Conservation (phyloP, 768 basidiomycete genomes). For the Rhizopogon roseolus region DNA sequence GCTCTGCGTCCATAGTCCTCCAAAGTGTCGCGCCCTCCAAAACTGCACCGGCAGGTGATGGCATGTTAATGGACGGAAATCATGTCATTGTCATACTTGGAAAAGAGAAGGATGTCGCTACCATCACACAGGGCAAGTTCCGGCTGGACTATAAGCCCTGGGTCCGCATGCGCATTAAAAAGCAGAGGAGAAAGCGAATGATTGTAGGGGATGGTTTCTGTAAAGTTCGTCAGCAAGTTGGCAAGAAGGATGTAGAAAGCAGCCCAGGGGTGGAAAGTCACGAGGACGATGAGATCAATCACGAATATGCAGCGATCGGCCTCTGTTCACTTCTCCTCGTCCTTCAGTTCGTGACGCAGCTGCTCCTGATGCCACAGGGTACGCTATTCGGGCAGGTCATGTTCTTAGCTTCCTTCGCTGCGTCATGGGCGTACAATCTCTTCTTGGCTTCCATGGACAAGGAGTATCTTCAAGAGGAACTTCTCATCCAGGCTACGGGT, state of each 20-base stretch:
- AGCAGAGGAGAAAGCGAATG: neutral
- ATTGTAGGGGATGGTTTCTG: neutral
- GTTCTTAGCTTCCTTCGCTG: conserved; percentile 16
- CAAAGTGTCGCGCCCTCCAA: conserved; percentile 3
- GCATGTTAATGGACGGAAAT: conserved; percentile 3
- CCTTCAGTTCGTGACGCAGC: conserved; percentile 17
- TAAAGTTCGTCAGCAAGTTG: neutral
- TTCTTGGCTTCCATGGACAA: conserved; percentile 25
- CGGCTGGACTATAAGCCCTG: conserved; percentile 11
- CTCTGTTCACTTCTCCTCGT: conserved; percentile 12
- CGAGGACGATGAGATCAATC: conserved; percentile 3
- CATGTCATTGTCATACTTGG: conserved; percentile 13
- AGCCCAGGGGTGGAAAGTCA: neutral
- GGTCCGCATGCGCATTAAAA: conserved; percentile 8
- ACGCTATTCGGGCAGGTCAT: conserved; percentile 18
- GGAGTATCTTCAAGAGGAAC: neutral
- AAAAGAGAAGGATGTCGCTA: conserved; percentile 9
- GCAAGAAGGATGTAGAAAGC: neutral
- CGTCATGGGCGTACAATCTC: conserved; percentile 18
- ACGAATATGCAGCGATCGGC: conserved; percentile 9
- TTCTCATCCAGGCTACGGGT: conserved; percentile 8
- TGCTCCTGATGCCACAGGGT: conserved; percentile 18
- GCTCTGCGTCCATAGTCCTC: conserved; percentile 11
- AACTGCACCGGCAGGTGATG: conserved; percentile 12
- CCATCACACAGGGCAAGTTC: conserved; percentile 15